A percentile compares a stretch with the other conserved stretches of the same genome.
Conservation (phyloP, 805 yeast genomes). For the Lipomyces sp. region DNA sequence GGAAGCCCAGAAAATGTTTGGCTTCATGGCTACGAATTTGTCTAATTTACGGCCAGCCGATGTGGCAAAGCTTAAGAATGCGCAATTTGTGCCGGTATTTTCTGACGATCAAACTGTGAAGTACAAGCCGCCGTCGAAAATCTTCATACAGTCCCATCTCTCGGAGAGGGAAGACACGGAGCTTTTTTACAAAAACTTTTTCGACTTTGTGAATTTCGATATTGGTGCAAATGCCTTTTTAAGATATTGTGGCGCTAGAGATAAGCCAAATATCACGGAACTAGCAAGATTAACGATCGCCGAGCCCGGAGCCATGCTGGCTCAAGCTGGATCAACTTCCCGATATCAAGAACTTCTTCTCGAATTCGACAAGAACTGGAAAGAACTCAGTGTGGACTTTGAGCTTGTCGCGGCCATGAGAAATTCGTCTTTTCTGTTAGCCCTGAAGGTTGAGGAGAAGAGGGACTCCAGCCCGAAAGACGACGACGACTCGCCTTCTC, state of each 20-base stretch:
- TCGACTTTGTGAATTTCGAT: slow-evolving; percentile 33
- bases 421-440: slow-evolving; percentile 35
- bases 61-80: slow-evolving; percentile 17
- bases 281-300: slow-evolving; percentile 33
- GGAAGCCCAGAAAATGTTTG: slow-evolving; percentile 33
- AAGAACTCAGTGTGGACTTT: slow-evolving; percentile 14
- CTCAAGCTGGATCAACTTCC: slow-evolving; percentile 29
- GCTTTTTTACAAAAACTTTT: slow-evolving; percentile 30
- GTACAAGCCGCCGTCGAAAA: slow-evolving; percentile 31
- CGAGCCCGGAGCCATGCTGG: slow-evolving; percentile 32
- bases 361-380: slow-evolving; percentile 31
- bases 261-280: slow-evolving; percentile 37
- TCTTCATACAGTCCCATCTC: slow-evolving; percentile 21
- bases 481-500: slow-evolving; percentile 1
- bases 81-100: slow-evolving; percentile 35
- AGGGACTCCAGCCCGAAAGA: slow-evolving; percentile 31
- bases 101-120: slow-evolving; percentile 1
- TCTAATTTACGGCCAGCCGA: slow-evolving; percentile 31
- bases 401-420: slow-evolving; percentile 32
- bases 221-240: slow-evolving; percentile 36
- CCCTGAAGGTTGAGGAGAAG: slow-evolving; percentile 29
- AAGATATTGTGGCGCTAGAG: slow-evolving; percentile 36
- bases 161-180: slow-evolving; percentile 1
- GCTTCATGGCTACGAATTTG: slow-evolving; percentile 33
- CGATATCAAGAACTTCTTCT: slow-evolving; percentile 32